Evolutionary conservation across 108 stramenopile genomes (phyloP).

Genomic region (Chaetoceros tenuissimus): DNA sequence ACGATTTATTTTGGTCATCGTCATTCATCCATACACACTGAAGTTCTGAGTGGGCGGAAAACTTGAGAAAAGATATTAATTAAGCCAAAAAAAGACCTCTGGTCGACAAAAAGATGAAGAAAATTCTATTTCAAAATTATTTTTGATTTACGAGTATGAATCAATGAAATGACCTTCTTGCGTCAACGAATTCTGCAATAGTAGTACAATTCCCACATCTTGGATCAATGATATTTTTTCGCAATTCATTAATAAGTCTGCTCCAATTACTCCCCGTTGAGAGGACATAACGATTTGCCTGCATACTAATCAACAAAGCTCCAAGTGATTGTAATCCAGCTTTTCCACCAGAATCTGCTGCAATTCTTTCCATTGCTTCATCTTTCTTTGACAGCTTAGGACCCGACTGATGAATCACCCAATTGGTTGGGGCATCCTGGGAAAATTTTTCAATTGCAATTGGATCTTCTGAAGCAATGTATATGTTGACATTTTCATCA

Average conservation of each 20-base stretch:
- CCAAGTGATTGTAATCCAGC: slow-evolving; percentile 32
- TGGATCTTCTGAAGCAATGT: slow-evolving; percentile 42
- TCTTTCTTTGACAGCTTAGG: slow-evolving; percentile 18
- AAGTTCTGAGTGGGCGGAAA: too few relatives aligned
- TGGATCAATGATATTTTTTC: slow-evolving; percentile 32
- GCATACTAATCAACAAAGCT: slow-evolving; percentile 44
- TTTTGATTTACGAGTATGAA: too few relatives aligned
- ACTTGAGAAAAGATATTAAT: too few relatives aligned
- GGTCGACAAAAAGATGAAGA: too few relatives aligned
- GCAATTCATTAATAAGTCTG: slow-evolving; percentile 41
- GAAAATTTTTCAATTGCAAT: slow-evolving; percentile 23
- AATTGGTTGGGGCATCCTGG: slow-evolving; percentile 9
- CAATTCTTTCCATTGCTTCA: slow-evolving; percentile 5
- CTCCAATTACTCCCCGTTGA: slow-evolving; percentile 51
- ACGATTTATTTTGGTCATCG: too few relatives aligned
- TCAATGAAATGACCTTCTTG: too few relatives aligned
- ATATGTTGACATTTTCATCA: slow-evolving; percentile 21
- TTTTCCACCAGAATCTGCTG: slow-evolving; percentile 29
- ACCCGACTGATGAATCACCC: slow-evolving; percentile 19
- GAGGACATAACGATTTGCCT: slow-evolving; percentile 52
- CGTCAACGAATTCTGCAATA: slow-evolving; percentile 31
- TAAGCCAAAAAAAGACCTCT: too few relatives aligned
- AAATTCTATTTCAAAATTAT: too few relatives aligned
- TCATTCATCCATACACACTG: too few relatives aligned
- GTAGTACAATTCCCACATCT: slow-evolving; percentile 28